Percentiles rank a stretch among this genome's conserved stretches.
Evolutionary conservation across 805 yeast genomes (phyloP).

Genomic region (Barnettozyma pratensis): DNA sequence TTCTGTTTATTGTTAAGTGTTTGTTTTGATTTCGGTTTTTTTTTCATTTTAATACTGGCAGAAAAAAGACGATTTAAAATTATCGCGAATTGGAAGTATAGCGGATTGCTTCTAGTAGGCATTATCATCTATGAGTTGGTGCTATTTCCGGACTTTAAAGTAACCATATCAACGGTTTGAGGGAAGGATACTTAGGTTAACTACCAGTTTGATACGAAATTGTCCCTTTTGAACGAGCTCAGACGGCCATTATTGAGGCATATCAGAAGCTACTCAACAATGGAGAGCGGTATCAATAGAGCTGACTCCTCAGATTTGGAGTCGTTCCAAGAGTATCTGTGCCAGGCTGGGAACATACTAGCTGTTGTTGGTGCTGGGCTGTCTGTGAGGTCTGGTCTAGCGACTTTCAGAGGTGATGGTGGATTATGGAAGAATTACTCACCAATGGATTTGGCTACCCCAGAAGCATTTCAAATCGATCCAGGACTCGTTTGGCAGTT

Average conservation of each 20-base stretch:
- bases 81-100: too few species aligned
- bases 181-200: too few species aligned
- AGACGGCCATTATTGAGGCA: too few species aligned
- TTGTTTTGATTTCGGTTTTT: background rate
- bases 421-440: constrained; percentile 77
- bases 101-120: too few species aligned
- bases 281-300: constrained; percentile 4
- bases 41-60: background rate
- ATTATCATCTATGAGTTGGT: too few species aligned
- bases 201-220: too few species aligned
- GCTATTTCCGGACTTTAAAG: too few species aligned
- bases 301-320: constrained; percentile 13
- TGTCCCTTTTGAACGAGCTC: too few species aligned
- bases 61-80: too few species aligned
- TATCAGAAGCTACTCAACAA: background rate
- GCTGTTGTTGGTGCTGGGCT: constrained; percentile 82
- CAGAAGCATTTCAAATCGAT: constrained; percentile 79
- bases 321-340: constrained; percentile 45
- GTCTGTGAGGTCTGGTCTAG: constrained; percentile 70
- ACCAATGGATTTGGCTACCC: constrained; percentile 83
- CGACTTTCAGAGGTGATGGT: constrained; percentile 66
- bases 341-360: constrained; percentile 42
- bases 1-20: background rate
- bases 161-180: too few species aligned
- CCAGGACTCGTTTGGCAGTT: constrained; percentile 92